Conservation (phyloP, 208 protist genomes). For the Wallacemonas rigidus region DNA sequence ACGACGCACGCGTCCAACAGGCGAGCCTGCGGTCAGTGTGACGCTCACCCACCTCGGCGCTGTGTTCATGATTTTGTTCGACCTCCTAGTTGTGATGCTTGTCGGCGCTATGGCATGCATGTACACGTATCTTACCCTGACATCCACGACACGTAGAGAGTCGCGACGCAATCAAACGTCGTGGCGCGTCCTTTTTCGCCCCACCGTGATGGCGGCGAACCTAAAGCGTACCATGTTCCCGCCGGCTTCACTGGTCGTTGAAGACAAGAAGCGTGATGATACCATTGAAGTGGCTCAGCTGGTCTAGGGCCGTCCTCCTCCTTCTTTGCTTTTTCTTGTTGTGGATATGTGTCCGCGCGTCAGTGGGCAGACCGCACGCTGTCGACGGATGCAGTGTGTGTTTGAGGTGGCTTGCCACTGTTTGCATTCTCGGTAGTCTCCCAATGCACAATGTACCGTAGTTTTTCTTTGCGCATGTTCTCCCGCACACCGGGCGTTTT, state of each 20-base stretch:
- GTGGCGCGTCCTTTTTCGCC: slow-evolving; percentile 28
- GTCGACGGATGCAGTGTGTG: no score
- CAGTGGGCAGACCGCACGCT: no score
- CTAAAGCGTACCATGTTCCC: slow-evolving; percentile 13
- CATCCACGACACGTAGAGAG: slow-evolving; percentile 52
- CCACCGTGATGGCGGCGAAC: slow-evolving; percentile 23
- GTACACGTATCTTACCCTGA: slow-evolving; percentile 48
- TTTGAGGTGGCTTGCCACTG: no score
- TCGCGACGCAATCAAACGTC: slow-evolving; percentile 41
- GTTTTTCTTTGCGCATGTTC: no score
- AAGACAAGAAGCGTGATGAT: not conserved
- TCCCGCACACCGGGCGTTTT: no score
- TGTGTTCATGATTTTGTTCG: slow-evolving; percentile 23
- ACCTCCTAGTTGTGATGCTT: slow-evolving; percentile 26
- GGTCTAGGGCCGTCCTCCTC: not conserved
- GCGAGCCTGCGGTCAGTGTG: not conserved
- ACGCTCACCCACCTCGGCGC: slow-evolving; percentile 16
- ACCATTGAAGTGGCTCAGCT: not conserved
- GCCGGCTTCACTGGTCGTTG: slow-evolving; percentile 11
- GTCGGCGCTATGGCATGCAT: slow-evolving; percentile 30
- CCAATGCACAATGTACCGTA: no score
- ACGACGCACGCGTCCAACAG: not conserved
- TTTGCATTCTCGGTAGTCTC: no score
- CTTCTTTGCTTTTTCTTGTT: slow-evolving; percentile 15
- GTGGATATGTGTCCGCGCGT: no score